Evolutionary conservation across 2,329 filamentous ascomycete species (phyloP).

Genomic region (Paraphaeosphaeria sporulosa): DNA sequence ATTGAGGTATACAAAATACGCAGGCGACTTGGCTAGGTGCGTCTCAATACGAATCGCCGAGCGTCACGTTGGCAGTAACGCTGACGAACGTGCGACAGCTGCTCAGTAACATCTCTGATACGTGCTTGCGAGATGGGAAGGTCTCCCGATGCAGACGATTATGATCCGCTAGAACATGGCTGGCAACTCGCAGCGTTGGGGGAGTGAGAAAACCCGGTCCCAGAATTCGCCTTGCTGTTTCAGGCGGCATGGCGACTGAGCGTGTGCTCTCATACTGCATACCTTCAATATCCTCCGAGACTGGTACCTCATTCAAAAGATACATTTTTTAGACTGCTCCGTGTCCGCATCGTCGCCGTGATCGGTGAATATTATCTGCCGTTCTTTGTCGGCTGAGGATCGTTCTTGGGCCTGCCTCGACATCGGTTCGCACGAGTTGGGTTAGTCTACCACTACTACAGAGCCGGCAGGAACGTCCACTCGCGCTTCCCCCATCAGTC

Average conservation of each 20-base stretch:
- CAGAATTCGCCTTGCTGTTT: background rate
- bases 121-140: background rate
- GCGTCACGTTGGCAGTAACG: background rate
- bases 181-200: background rate
- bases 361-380: constrained; percentile 1
- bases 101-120: background rate
- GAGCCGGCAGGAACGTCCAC: constrained; percentile 5
- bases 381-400: constrained; percentile 17
- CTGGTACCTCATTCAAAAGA: background rate
- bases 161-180: background rate
- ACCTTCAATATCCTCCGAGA: background rate
- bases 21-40: constrained; percentile 8
- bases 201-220: background rate
- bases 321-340: background rate
- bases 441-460: constrained; percentile 10
- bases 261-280: background rate
- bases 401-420: constrained; percentile 1
- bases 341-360: background rate
- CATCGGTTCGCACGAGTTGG: constrained; percentile 12
- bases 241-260: background rate
- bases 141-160: background rate
- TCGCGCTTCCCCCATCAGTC: constrained; percentile 19
- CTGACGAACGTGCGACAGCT: background rate
- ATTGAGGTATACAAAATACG: constrained; percentile 24
- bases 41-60: constrained; percentile 4